Conservation (phyloP, 73 alveolate species). For the Halteria grandinella region DNA sequence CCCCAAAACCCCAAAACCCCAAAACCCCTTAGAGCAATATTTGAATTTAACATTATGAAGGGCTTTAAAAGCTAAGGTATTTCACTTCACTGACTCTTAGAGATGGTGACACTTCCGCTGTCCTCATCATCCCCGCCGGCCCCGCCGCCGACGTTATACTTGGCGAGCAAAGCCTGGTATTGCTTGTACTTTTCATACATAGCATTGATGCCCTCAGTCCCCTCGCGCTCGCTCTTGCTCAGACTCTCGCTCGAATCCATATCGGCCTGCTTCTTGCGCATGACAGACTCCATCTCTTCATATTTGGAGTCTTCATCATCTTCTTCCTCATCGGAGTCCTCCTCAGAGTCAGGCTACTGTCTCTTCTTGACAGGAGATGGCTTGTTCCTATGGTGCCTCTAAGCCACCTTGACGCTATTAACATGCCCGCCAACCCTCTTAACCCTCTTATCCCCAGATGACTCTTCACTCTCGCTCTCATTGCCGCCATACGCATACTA, state of each 20-base stretch:
- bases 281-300: constrained; percentile 1
- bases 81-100: constrained; percentile 16
- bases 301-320: too few relatives aligned
- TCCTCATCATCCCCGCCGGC: constrained; percentile 10
- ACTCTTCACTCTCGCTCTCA: constrained; percentile 12
- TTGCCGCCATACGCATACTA: constrained; percentile 26
- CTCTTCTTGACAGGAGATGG: neutral
- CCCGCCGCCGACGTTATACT: constrained; percentile 23
- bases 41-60: too few relatives aligned
- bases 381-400: neutral
- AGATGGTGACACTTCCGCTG: constrained; percentile 52
- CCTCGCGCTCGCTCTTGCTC: neutral
- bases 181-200: constrained; percentile 48
- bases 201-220: constrained; percentile 1
- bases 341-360: constrained; percentile 4
- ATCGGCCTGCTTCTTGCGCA: constrained; percentile 1
- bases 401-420: neutral
- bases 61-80: neutral
- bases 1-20: neutral
- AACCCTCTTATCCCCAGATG: too few relatives aligned
- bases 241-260: neutral
- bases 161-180: constrained; percentile 6
- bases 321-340: neutral
- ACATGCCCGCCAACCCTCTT: too few relatives aligned
- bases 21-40: neutral